Percentiles rank a stretch among this genome's conserved stretches.
Evolutionary conservation across 192 early-diverging fungal genomes (phyloP).

Genomic region (Coemansia sp.): DNA sequence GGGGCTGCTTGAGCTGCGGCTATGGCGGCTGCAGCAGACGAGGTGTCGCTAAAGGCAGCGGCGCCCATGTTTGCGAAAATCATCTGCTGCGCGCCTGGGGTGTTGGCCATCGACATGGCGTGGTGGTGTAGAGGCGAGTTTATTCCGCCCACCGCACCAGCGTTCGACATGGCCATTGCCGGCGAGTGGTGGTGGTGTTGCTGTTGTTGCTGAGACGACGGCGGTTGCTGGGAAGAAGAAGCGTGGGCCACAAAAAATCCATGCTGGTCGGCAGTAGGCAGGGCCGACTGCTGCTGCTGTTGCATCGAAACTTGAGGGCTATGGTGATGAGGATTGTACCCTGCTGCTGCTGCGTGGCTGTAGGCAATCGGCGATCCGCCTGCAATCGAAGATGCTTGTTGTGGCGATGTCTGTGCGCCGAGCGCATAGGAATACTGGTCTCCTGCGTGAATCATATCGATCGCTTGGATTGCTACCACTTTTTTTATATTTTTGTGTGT

Average conservation of each 20-base stretch:
- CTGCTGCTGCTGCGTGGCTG: conserved; percentile 9
- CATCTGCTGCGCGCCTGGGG: conserved; percentile 29
- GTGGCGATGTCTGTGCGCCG: conserved; percentile 20
- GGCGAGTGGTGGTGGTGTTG: conserved; percentile 14
- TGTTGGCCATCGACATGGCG: conserved; percentile 10
- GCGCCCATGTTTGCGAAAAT: conserved; percentile 42
- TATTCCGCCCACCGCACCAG: conserved; percentile 10
- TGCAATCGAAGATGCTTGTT: conserved; percentile 8
- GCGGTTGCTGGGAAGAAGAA: background rate
- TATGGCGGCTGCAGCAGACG: conserved; percentile 18
- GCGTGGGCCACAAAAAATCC: too few relatives aligned
- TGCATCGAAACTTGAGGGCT: conserved; percentile 4
- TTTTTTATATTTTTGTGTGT: background rate
- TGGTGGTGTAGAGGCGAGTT: conserved; percentile 22
- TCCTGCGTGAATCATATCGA: conserved; percentile 46
- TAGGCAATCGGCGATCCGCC: conserved; percentile 27
- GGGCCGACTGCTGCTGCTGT: conserved; percentile 4
- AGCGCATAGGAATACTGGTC: conserved; percentile 47
- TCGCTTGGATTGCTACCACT: background rate
- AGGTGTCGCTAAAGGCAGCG: conserved; percentile 25
- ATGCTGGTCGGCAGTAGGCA: too few relatives aligned
- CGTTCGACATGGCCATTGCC: background rate
- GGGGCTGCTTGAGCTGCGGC: conserved; percentile 11
- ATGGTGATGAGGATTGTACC: conserved; percentile 4
- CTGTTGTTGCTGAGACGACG: conserved; percentile 10